These are phyloP conservation scores for Holtermannia corniformis DNA, from an alignment of 768 basidiomycete species.

Conservation along the genomic window DNA sequence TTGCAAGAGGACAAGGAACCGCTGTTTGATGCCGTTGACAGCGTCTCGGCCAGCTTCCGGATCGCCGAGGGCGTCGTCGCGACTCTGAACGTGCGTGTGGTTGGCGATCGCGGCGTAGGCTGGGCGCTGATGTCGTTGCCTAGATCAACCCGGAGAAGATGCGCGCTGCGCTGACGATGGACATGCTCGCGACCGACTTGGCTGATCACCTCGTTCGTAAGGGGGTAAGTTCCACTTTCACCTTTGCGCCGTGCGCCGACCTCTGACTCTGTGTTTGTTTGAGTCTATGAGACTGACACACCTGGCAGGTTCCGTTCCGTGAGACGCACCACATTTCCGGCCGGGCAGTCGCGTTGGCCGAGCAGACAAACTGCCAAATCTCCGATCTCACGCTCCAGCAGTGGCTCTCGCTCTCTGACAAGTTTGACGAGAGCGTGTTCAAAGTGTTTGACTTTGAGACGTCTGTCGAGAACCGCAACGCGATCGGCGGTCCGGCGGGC, in stretches of 20 bases:
- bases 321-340: slow-evolving; percentile 98
- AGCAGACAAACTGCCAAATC: slow-evolving; percentile 67
- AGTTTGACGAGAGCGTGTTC: slow-evolving; percentile 73
- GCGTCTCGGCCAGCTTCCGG: slow-evolving; percentile 71
- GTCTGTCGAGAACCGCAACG: slow-evolving; percentile 80
- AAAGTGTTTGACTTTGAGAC: slow-evolving; percentile 90
- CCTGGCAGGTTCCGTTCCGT: slow-evolving; percentile 79
- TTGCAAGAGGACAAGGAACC: slow-evolving; percentile 98
- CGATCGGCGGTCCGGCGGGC: slow-evolving; percentile 83
- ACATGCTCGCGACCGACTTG: slow-evolving; percentile 95
- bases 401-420: slow-evolving; percentile 61
- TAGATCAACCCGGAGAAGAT: slow-evolving; percentile 87
- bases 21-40: slow-evolving; percentile 86
- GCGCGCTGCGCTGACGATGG: slow-evolving; percentile 83
- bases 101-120: neutral
- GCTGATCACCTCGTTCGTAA: slow-evolving; percentile 98
- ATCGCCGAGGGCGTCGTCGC: slow-evolving; percentile 93
- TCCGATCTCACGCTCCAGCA: slow-evolving; percentile 71
- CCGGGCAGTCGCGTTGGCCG: slow-evolving; percentile 88
- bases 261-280: no score
- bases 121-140: neutral
- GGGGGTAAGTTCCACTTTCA: slow-evolving; percentile 56
- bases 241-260: neutral
- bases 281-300: neutral
- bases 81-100: slow-evolving; percentile 62